Evolutionary conservation across 768 basidiomycete species (phyloP).

Genomic region (Rubroboletus satanas): DNA sequence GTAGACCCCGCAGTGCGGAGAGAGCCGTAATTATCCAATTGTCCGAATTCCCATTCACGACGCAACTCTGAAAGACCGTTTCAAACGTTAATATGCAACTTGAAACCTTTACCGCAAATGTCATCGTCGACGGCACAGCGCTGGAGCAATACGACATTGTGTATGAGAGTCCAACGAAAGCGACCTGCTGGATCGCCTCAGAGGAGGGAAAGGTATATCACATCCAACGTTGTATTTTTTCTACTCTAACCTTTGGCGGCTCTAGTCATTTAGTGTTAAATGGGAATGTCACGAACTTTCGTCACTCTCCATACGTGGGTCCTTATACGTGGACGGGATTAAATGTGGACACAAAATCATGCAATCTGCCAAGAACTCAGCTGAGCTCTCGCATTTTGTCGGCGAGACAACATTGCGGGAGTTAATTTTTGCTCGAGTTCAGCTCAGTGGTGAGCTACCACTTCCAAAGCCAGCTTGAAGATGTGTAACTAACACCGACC

Average conservation of each 20-base stretch:
- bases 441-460: conserved; percentile 15
- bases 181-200: conserved; percentile 22
- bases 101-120: conserved; percentile 9
- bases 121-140: conserved; percentile 13
- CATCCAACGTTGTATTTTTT: background rate
- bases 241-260: background rate
- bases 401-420: background rate
- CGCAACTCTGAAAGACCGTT: no score
- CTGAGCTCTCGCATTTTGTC: background rate
- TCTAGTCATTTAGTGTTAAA: conserved; percentile 11
- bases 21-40: no score
- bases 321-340: conserved; percentile 10
- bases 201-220: conserved; percentile 19
- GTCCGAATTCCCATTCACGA: no score
- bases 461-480: background rate
- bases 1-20: no score
- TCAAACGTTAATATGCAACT: conserved; percentile 10
- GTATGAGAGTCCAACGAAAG: conserved; percentile 4
- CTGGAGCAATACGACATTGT: conserved; percentile 13
- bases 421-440: conserved; percentile 17
- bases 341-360: fast-evolving
- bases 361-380: background rate
- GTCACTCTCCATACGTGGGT: background rate
- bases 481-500: background rate
- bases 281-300: conserved; percentile 12